Conservation (phyloP, 2,329 filamentous ascomycete genomes). For the Aureobasidium mangrovei region DNA sequence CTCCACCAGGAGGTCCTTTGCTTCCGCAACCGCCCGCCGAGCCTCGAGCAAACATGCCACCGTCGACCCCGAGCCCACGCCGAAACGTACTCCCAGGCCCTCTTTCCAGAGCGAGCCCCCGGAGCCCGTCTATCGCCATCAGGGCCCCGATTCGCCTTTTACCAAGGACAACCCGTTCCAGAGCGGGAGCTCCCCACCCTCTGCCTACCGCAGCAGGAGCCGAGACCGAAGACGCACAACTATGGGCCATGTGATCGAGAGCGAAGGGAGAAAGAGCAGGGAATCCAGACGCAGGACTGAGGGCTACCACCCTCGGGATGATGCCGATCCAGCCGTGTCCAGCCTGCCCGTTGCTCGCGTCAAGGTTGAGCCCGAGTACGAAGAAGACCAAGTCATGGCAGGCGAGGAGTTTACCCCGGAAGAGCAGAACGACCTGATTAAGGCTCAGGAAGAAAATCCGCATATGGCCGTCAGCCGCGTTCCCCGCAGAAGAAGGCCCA, state of each 20-base stretch:
- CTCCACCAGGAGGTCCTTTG: constrained; percentile 19
- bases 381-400: constrained; percentile 44
- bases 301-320: constrained; percentile 37
- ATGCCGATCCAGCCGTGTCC: constrained; percentile 48
- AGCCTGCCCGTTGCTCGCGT: constrained; percentile 45
- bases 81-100: constrained; percentile 25
- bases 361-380: constrained; percentile 18
- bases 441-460: constrained; percentile 22
- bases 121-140: constrained; percentile 20
- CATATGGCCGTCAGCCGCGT: not conserved
- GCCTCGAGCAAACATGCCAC: constrained; percentile 38
- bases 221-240: constrained; percentile 44
- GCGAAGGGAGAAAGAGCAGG: constrained; percentile 36
- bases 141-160: constrained; percentile 56
- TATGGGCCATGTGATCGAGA: constrained; percentile 29
- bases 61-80: constrained; percentile 34
- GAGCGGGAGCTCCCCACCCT: constrained; percentile 62
- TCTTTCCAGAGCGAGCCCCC: constrained; percentile 18
- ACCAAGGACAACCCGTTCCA: constrained; percentile 91
- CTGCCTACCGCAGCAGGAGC: constrained; percentile 31
- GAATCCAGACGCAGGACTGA: constrained; percentile 35
- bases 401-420: constrained; percentile 94
- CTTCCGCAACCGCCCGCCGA: constrained; percentile 27
- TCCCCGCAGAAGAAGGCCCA: constrained; percentile 7
- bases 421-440: constrained; percentile 69